phyloP scores from a whole-genome alignment of 257 asterid species.

The Solanum sitiens region DNA sequence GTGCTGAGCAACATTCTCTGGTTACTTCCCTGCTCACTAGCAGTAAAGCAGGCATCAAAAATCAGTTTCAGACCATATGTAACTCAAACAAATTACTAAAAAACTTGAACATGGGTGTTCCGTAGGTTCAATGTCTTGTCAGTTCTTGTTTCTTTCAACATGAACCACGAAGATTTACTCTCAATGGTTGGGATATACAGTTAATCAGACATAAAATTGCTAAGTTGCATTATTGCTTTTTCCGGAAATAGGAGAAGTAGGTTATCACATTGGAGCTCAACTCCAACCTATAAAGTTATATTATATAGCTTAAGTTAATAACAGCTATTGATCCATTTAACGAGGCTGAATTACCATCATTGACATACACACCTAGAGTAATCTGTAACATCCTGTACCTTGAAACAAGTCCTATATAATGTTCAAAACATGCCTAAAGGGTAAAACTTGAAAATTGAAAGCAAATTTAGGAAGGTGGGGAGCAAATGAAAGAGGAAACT shows the following conservation, averaged over 20 bases:
- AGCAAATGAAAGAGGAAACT: not conserved
- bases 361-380: not conserved
- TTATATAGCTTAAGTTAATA: not conserved
- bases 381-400: not conserved
- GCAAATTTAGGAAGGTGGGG: not conserved
- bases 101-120: not conserved
- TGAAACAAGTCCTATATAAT: not conserved
- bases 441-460: not conserved
- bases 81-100: not conserved
- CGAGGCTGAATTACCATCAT: not conserved
- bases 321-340: not conserved
- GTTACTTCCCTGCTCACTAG: not conserved
- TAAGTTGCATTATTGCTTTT: not conserved
- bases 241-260: not conserved
- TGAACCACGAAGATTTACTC: not conserved
- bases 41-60: not conserved
- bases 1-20: not conserved
- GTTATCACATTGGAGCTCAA: not conserved
- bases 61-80: not conserved
- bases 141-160: not conserved
- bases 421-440: not conserved
- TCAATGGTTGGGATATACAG: not conserved
- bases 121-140: not conserved
- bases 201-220: not conserved
- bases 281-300: not conserved